Base-by-base conservation (phyloP, 2,329 filamentous ascomycete genomes). In the Fusarium decemcellulare region DNA sequence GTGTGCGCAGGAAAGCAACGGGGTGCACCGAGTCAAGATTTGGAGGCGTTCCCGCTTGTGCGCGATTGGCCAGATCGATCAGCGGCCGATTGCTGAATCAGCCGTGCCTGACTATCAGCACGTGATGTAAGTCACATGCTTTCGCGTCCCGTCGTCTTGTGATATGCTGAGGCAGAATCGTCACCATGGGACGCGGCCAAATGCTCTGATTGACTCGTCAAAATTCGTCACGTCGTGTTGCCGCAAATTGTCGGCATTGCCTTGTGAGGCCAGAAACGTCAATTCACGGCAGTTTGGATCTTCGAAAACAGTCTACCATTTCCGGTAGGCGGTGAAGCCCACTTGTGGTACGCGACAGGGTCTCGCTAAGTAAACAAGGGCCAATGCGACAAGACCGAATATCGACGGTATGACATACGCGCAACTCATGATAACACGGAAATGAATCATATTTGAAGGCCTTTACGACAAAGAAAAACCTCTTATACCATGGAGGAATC, bases 401-500 rank as follows among this genome's bases (percentile, higher is more conserved):
- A 61, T 60, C 51, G 46, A 60, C 54, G 32, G 5, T 23, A 23
- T 47, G 43, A 34, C 32, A 23, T 23, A 23, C 43, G 30, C 34
- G 16, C 46, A 46, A 52, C 39, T 52, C 51, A 29, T 32, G 37
- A 47, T 39, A 60, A 63, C 32, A 14, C 14, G 12, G 23, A 50
- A 58, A 72, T 74, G 72, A 58, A n/a, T 42, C 37, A 12, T 27
- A 29, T 40, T n/a, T 66, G 47, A 55, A 37, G n/a, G 9, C 32
- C 16, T 5, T 36, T 8, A 23, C 23, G 16, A 44, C 16, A 43
- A 51, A 16, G 2, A 2, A 34, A 11, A n/a, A 30, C 52, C 16
- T 6, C 6, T 37, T 12, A 36, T 4, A 63, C 18, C 51, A 83
- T 83, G 81, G 87, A 89, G 67, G 81, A 84, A 59, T 88, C 89